These are phyloP conservation scores for Pseudogymnoascus sp. DNA, from an alignment of 2,329 filamentous ascomycete species.

Conservation along the genomic window DNA sequence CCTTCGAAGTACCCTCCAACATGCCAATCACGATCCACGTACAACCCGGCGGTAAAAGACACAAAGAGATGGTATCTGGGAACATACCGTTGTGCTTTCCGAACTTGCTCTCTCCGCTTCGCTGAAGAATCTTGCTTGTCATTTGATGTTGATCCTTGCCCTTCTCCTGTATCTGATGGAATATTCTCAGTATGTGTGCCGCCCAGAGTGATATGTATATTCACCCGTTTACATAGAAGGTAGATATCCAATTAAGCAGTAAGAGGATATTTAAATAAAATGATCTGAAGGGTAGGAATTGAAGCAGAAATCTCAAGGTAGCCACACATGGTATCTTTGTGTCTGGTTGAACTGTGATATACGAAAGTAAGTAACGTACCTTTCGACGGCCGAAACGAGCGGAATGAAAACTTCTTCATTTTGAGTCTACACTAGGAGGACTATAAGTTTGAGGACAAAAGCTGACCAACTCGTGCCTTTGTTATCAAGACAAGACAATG, in stretches of 20 bases:
- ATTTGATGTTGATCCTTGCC: background rate
- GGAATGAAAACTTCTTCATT: constrained; percentile 7
- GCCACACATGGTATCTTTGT: background rate
- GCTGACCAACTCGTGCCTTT: background rate
- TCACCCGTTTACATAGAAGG: background rate
- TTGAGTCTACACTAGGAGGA: background rate
- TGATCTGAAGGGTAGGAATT: background rate
- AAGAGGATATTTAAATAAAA: background rate
- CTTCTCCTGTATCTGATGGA: background rate
- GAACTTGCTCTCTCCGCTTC: background rate
- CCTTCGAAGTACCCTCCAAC: background rate
- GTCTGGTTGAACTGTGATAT: background rate
- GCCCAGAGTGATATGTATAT: background rate
- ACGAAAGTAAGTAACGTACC: background rate
- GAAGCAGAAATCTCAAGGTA: background rate
- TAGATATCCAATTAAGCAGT: background rate
- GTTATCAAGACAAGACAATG: background rate
- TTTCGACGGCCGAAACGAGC: constrained; percentile 1
- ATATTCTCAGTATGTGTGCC: background rate
- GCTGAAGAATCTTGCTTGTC: background rate
- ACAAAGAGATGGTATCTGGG: no score
- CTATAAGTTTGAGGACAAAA: background rate
- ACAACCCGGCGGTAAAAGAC: background rate
- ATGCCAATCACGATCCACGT: background rate
- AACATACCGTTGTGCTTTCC: background rate